Conservation (phyloP, 1,284 basidiomycete genomes). For the Laetiporus sulphureus region DNA sequence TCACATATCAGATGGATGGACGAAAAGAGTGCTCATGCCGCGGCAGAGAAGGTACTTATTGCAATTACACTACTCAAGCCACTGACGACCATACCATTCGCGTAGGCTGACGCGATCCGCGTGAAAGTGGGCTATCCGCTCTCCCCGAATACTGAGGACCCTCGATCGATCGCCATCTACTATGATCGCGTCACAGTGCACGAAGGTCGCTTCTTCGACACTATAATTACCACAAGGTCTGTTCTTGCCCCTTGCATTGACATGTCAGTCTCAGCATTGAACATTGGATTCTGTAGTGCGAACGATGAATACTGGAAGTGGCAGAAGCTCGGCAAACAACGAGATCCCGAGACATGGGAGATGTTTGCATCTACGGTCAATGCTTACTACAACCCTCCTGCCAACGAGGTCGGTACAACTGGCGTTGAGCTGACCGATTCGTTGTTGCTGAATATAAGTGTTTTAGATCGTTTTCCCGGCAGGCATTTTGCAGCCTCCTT, state of each 20-base stretch:
- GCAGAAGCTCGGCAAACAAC: slow-evolving; percentile 66
- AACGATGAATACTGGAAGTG: slow-evolving; percentile 63
- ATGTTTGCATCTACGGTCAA: slow-evolving; percentile 82
- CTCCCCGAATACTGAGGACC: slow-evolving; percentile 75
- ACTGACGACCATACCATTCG: neutral
- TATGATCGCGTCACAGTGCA: slow-evolving; percentile 69
- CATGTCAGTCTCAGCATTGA: neutral
- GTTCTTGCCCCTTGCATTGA: neutral
- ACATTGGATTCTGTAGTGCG: slow-evolving; percentile 37
- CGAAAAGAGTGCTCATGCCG: slow-evolving; percentile 71
- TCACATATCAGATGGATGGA: slow-evolving; percentile 90
- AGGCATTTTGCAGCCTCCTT: slow-evolving; percentile 89
- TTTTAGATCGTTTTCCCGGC: slow-evolving; percentile 92
- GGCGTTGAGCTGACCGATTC: neutral
- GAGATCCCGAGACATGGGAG: slow-evolving; percentile 80
- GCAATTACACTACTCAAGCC: neutral
- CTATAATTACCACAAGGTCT: slow-evolving; percentile 64
- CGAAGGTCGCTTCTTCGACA: slow-evolving; percentile 76
- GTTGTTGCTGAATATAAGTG: neutral
- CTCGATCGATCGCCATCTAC: slow-evolving; percentile 67
- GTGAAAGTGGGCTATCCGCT: slow-evolving; percentile 89
- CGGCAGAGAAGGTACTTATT: slow-evolving; percentile 68
- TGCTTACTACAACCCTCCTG: slow-evolving; percentile 76
- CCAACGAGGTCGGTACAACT: slow-evolving; percentile 54
- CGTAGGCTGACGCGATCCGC: slow-evolving; percentile 66